Evolutionary conservation across 306 rosid genomes (phyloP).

Genomic region (Rosa lucieae): DNA sequence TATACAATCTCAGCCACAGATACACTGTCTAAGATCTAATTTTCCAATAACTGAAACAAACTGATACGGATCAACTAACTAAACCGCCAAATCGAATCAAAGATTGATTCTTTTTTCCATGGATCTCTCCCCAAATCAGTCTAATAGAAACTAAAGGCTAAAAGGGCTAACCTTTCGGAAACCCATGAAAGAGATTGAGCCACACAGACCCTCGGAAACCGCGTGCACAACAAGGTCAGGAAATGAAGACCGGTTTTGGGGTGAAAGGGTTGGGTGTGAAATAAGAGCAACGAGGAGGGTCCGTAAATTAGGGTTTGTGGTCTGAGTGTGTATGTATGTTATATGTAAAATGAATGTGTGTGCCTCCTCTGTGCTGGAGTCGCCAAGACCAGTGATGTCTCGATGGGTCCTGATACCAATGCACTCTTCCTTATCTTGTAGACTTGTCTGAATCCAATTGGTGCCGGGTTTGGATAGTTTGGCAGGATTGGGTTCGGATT

Average conservation of each 20-base stretch:
- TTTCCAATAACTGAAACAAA: slow-evolving; percentile 7
- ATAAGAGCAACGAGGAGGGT: background rate
- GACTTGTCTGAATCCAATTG: background rate
- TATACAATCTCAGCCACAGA: background rate
- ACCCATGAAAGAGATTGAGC: slow-evolving; percentile 12
- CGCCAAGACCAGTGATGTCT: slow-evolving; percentile 8
- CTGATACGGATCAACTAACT: slow-evolving; percentile 16
- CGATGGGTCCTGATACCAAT: slow-evolving; percentile 10
- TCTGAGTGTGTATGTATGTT: background rate
- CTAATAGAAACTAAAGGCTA: background rate
- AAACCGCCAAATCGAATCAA: slow-evolving; percentile 24
- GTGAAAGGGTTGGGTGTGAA: background rate
- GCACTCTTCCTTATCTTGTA: background rate
- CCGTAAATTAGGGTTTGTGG: slow-evolving; percentile 7
- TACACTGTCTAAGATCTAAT: slow-evolving; percentile 23
- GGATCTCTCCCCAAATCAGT: slow-evolving; percentile 25
- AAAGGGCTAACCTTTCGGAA: background rate
- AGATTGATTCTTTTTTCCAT: slow-evolving; percentile 2
- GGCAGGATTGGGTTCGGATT: background rate
- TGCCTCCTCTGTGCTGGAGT: background rate
- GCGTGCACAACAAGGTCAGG: background rate
- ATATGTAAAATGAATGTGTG: background rate
- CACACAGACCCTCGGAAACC: slow-evolving; percentile 9
- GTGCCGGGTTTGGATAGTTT: background rate
- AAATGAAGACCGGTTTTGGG: background rate